phyloP scores from a whole-genome alignment of 1,284 basidiomycete species.

The Trichosporon faecale region DNA sequence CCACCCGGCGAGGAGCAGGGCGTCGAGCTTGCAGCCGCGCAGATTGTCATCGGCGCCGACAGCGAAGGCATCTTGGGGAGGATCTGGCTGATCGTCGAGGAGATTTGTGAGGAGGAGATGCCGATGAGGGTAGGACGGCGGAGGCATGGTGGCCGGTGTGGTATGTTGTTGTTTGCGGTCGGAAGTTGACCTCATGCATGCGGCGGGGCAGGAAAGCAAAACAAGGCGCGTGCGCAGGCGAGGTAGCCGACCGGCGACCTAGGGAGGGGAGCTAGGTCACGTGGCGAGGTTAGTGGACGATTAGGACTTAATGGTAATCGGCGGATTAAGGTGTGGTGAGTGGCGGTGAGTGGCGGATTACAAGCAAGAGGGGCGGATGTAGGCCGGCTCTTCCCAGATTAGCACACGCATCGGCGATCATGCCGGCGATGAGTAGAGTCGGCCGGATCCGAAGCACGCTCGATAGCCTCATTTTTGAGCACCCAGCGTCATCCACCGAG shows the following conservation, averaged over 20 bases:
- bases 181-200: background rate
- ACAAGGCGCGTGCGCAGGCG: constrained; percentile 11
- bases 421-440: background rate
- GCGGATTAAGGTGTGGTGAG: background rate
- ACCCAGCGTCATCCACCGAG: background rate
- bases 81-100: constrained; percentile 21
- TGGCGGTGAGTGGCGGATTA: background rate
- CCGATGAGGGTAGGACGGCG: constrained; percentile 30
- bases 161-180: background rate
- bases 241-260: background rate
- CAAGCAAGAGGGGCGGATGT: background rate
- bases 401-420: background rate
- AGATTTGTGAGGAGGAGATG: constrained; percentile 27
- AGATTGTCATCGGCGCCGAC: constrained; percentile 14
- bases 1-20: constrained; percentile 27
- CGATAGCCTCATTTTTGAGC: background rate
- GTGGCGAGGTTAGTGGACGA: background rate
- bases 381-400: background rate
- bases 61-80: constrained; percentile 20
- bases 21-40: constrained; percentile 27
- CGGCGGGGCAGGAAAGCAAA: background rate
- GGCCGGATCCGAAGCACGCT: background rate
- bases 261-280: background rate
- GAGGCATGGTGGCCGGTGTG: constrained; percentile 24
- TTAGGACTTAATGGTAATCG: background rate